Conservation (phyloP, 768 basidiomycete genomes). For the Clavulina sp. region DNA sequence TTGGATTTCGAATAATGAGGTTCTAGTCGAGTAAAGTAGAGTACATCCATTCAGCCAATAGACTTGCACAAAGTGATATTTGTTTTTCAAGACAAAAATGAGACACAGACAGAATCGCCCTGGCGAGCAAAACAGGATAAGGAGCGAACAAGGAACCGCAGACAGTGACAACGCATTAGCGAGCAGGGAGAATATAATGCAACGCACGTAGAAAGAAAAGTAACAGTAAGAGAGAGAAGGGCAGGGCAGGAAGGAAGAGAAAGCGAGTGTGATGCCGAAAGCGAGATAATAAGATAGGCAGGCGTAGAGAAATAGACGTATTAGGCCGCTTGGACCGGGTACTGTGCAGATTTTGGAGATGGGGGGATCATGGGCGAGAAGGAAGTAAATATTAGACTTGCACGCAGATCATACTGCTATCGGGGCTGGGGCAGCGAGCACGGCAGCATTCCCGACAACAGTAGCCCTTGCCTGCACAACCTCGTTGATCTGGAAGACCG, state of each 20-base stretch:
- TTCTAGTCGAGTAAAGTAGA: too few species aligned
- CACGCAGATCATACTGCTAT: not conserved
- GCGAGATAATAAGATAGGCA: slow-evolving; percentile 1
- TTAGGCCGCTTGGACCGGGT: not conserved
- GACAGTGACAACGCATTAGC: too few species aligned
- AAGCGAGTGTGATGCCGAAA: slow-evolving; percentile 1
- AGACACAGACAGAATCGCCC: too few species aligned
- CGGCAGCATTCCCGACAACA: not conserved
- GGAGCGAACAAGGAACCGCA: too few species aligned
- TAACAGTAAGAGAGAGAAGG: slow-evolving; percentile 2
- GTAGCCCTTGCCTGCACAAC: not conserved
- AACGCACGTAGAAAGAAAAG: not conserved
- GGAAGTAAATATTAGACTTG: not conserved
- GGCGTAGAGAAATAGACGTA: not conserved
- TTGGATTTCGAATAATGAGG: too few species aligned
- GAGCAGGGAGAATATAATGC: too few species aligned
- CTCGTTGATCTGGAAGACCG: not conserved
- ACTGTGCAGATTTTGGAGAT: not conserved
- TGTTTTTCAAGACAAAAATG: too few species aligned
- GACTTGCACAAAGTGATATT: too few species aligned
- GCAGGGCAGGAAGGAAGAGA: not conserved
- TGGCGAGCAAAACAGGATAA: too few species aligned
- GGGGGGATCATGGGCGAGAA: too few species aligned
- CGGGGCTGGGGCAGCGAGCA: not conserved
- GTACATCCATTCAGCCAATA: too few species aligned